Evolutionary conservation across 495 filamentous ascomycete species (phyloP), one percentile per base, ranked within the genome.

Genomic region (Xylaria sp.): DNA sequence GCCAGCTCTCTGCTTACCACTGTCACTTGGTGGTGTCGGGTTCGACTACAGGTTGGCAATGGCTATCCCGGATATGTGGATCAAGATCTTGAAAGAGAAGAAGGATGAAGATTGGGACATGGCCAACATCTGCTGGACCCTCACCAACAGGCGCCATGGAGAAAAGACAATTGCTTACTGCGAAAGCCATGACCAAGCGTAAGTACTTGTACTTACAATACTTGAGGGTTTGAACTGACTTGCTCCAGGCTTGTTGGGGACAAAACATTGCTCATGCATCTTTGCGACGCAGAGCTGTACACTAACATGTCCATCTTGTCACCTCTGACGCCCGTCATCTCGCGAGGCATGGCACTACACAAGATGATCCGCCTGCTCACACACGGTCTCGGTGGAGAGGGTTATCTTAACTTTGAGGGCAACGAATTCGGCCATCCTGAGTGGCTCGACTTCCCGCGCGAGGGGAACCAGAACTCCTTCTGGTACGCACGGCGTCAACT

Each of bases 361-460:
- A 99, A 99, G 84, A 91, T 98, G 90, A 97, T 99, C 78, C 92
- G 96, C 19, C 88, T 98, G 9, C 83, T 98, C 67, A 99, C 96
- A 29, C 97, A 99, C 81, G 89, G 85, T 40, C 88, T 99, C n/a
- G 96, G 97, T 62, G 96, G 96, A 72, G 96, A 99, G 81, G 96
- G 95, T 48, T 99, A 97, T 76, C 93, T 98, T 65, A 98, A 98
- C 83, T 99, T 99, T 76, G 94, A 97, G 81, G 96, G 95, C 71
- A 99, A 99, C 81, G 96, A 99, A 80, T 99, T 99, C 80, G 96
- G 96, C 1, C 96, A 99, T 80, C 96, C 96, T 0, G 96, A 99
- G 84, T 99, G 96, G 96, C 93, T 99, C 67, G 96, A 99, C 80
- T 99, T 99, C 82, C 96, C 96, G 14, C 92, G 96, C 40, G 94